Evolutionary conservation across 768 basidiomycete genomes (phyloP).

Genomic region (Dacryopinax primogenitus): DNA sequence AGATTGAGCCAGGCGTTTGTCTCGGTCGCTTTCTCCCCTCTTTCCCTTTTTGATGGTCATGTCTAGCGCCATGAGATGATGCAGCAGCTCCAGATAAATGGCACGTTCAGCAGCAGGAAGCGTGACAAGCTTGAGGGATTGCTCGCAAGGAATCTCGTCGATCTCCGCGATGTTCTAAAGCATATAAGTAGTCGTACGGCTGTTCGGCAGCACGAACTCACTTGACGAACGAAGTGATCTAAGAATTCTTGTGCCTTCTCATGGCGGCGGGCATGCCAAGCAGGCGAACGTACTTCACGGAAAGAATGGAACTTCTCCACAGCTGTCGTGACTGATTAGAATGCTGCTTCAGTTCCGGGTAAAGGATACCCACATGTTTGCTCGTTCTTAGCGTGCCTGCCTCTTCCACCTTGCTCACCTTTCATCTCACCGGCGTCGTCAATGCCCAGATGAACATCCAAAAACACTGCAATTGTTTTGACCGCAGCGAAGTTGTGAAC

Average conservation of each 20-base stretch:
- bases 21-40: constrained; percentile 63
- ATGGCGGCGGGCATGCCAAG: constrained; percentile 87
- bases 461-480: constrained; percentile 79
- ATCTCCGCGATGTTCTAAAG: constrained; percentile 87
- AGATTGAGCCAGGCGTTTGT: constrained; percentile 72
- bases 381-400: constrained; percentile 46
- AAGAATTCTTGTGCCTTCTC: constrained; percentile 69
- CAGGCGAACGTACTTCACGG: constrained; percentile 80
- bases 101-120: constrained; percentile 89
- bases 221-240: constrained; percentile 74
- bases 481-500: constrained; percentile 80
- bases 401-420: constrained; percentile 63
- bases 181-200: constrained; percentile 15
- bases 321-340: constrained; percentile 34
- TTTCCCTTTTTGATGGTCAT: constrained; percentile 63
- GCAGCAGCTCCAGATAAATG: constrained; percentile 88
- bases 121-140: constrained; percentile 45
- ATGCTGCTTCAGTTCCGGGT: background rate
- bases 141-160: constrained; percentile 77
- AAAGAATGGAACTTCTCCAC: constrained; percentile 93
- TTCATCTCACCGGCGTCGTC: constrained; percentile 77
- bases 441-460: constrained; percentile 81
- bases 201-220: constrained; percentile 21
- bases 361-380: constrained; percentile 51
- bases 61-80: constrained; percentile 79